Percentiles rank a stretch among this genome's conserved stretches.
Conservation (phyloP, 768 basidiomycete genomes). For the Suillus alpinus region DNA sequence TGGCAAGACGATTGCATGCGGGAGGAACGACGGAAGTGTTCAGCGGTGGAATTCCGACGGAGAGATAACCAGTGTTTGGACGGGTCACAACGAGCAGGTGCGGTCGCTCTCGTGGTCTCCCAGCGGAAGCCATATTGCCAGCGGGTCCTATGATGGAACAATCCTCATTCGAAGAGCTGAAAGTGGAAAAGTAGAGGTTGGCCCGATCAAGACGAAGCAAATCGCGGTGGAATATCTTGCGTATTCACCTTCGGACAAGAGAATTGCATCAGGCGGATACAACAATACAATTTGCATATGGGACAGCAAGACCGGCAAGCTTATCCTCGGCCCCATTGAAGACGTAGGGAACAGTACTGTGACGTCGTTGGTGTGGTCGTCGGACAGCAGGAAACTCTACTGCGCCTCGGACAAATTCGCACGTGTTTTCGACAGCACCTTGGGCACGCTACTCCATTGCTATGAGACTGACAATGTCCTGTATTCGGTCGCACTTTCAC, state of each 20-base stretch:
- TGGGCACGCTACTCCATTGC: not conserved
- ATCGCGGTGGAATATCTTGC: fast-evolving
- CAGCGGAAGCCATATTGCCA: not conserved
- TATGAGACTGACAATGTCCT: not conserved
- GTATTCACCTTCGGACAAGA: not conserved
- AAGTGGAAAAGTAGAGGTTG: not conserved
- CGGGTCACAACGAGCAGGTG: not conserved
- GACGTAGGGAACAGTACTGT: not conserved
- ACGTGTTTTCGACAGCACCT: not conserved
- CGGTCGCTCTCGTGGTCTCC: not conserved
- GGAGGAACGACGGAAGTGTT: not conserved
- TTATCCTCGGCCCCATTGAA: not conserved
- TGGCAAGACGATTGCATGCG: not conserved
- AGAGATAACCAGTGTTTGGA: not conserved
- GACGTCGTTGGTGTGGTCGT: not conserved
- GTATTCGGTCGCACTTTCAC: not conserved
- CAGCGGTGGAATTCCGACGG: not conserved
- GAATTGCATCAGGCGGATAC: not conserved
- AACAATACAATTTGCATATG: not conserved
- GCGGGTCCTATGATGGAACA: not conserved
- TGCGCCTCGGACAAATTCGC: not conserved
- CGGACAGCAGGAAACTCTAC: not conserved
- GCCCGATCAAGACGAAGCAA: not conserved
- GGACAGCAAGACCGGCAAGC: not conserved
- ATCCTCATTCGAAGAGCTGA: not conserved